phyloP scores from a whole-genome alignment of 768 basidiomycete genomes.

The Lactarius indigo region DNA sequence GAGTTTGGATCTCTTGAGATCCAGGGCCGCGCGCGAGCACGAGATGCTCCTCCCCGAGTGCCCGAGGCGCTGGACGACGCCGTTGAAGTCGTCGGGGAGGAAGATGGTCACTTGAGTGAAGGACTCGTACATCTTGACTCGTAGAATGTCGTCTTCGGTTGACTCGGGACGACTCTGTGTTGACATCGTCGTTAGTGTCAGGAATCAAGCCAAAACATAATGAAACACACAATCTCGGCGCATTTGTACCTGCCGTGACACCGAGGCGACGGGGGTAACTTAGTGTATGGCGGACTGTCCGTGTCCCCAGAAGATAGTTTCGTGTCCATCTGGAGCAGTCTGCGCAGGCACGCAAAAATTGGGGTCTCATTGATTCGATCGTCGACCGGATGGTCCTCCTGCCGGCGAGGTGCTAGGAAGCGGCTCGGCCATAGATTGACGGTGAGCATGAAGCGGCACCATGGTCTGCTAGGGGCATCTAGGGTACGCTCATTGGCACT shows the following conservation, averaged over 20 bases:
- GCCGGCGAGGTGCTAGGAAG: not conserved
- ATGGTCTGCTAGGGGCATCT: not conserved
- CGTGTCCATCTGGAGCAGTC: not conserved
- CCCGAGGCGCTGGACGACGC: constrained; percentile 19
- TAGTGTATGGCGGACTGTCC: not conserved
- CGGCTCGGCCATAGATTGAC: not conserved
- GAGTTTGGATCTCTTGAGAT: constrained; percentile 8
- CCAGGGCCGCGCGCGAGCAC: constrained; percentile 10
- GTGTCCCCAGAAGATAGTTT: not conserved
- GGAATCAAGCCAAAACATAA: too few relatives aligned
- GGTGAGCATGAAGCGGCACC: not conserved
- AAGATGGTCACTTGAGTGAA: constrained; percentile 8
- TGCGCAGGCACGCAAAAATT: not conserved
- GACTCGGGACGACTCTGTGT: constrained; percentile 3
- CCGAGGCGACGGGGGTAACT: not conserved
- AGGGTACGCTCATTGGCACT: constrained; percentile 1
- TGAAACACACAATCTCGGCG: constrained; percentile 10
- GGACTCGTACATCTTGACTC: constrained; percentile 20
- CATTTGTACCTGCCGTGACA: constrained; percentile 2
- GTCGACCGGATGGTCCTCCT: not conserved
- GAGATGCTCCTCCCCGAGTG: constrained; percentile 20
- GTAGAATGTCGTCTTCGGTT: not conserved
- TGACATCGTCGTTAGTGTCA: not conserved
- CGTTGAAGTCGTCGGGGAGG: constrained; percentile 13
- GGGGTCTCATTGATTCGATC: not conserved